Conservation (phyloP, 257 asterid genomes). For the Jacaranda copaia region DNA sequence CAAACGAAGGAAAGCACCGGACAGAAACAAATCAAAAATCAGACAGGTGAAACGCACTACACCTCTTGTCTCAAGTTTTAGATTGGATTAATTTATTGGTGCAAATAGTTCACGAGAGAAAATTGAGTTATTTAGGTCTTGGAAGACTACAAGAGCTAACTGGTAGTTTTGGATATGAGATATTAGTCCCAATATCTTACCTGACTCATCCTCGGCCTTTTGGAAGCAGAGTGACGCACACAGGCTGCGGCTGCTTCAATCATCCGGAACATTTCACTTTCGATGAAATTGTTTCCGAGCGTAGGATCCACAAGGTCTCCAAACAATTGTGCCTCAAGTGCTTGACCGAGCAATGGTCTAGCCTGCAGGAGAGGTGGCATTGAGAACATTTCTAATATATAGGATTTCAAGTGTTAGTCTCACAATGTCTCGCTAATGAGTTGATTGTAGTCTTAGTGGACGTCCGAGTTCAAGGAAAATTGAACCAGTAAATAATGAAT, state of each 20-base stretch:
- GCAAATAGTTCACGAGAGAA: not conserved
- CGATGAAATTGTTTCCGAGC: constrained; percentile 52
- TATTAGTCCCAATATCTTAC: constrained; percentile 30
- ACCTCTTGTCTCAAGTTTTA: too few species aligned
- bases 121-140: not conserved
- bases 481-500: constrained; percentile 6
- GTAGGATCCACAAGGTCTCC: constrained; percentile 55
- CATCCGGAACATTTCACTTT: constrained; percentile 66
- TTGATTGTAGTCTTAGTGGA: not conserved
- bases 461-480: not conserved
- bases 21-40: not conserved
- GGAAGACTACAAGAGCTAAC: too few species aligned
- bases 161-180: too few species aligned
- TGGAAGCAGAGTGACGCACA: constrained; percentile 73
- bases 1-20: constrained; percentile 5
- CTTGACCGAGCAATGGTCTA: constrained; percentile 63
- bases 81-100: not conserved
- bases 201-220: constrained; percentile 76
- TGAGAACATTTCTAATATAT: not conserved
- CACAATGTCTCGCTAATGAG: not conserved
- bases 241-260: constrained; percentile 83
- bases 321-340: constrained; percentile 59
- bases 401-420: not conserved
- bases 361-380: constrained; percentile 48
- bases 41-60: constrained; percentile 9